These are phyloP conservation scores for Pisolithus orientalis DNA, from an alignment of 768 basidiomycete genomes.

Conservation along the genomic window DNA sequence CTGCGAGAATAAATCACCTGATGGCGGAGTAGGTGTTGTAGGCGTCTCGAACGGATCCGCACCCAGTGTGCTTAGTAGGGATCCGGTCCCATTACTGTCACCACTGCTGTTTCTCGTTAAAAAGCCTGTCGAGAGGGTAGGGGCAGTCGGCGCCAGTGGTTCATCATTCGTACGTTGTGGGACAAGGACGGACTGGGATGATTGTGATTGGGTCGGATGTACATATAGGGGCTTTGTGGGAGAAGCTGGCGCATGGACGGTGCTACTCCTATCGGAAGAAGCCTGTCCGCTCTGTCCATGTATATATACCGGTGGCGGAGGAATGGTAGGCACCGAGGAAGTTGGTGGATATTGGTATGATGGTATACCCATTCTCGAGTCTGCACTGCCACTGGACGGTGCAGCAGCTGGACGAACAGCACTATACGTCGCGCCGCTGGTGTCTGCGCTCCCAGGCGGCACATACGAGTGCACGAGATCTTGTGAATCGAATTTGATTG, in stretches of 20 bases:
- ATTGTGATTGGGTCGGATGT: constrained; percentile 11
- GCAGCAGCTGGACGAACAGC: constrained; percentile 36
- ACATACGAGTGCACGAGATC: constrained; percentile 75
- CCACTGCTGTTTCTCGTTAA: background rate
- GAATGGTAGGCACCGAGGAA: constrained; percentile 6
- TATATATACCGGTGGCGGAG: constrained; percentile 2
- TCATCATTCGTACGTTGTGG: constrained; percentile 25
- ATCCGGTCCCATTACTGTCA: background rate
- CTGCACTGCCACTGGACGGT: background rate
- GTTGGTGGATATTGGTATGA: constrained; percentile 24
- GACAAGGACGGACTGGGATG: constrained; percentile 16
- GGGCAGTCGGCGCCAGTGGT: constrained; percentile 20
- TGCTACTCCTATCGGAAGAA: too few relatives aligned
- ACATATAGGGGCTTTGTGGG: background rate
- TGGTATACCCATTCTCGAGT: background rate
- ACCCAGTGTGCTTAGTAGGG: background rate
- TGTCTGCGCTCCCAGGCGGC: constrained; percentile 44
- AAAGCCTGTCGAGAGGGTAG: constrained; percentile 5
- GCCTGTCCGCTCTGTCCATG: too few relatives aligned
- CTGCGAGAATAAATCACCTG: constrained; percentile 10
- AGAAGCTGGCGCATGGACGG: background rate
- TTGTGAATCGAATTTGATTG: constrained; percentile 73
- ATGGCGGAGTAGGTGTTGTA: constrained; percentile 21
- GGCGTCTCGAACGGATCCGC: constrained; percentile 26
- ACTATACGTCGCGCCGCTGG: constrained; percentile 36